Evolutionary conservation across 2,329 filamentous ascomycete species (phyloP).

Genomic region (Canariomyces notabilis): DNA sequence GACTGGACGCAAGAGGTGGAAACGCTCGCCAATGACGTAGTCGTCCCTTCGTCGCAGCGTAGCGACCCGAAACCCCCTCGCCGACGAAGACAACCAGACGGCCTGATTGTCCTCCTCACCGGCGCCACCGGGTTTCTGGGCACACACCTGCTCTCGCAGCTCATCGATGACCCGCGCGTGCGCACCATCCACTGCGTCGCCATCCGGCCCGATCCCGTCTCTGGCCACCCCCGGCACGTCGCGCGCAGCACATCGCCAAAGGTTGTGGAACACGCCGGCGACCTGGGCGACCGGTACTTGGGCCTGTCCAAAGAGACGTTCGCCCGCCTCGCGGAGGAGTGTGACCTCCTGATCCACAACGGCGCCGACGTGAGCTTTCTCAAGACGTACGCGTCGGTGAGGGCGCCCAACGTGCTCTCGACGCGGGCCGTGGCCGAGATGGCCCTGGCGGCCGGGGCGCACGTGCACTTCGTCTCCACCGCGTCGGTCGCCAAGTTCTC

Average conservation of each 20-base stretch:
- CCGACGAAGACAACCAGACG: neutral
- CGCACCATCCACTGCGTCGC: slow-evolving; percentile 40
- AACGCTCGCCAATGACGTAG: neutral
- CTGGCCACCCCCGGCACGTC: too few species aligned
- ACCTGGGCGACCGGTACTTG: slow-evolving; percentile 26
- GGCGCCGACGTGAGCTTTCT: slow-evolving; percentile 38
- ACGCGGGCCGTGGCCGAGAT: slow-evolving; percentile 32
- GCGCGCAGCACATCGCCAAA: slow-evolving; percentile 6
- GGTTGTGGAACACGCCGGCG: slow-evolving; percentile 20
- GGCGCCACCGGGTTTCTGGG: slow-evolving; percentile 40
- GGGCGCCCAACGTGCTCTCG: slow-evolving; percentile 31
- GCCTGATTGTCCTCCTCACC: slow-evolving; percentile 31
- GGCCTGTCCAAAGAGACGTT: slow-evolving; percentile 18
- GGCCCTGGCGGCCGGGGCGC: slow-evolving; percentile 16
- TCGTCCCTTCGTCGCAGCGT: neutral
- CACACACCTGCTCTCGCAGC: slow-evolving; percentile 32
- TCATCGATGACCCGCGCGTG: slow-evolving; percentile 32
- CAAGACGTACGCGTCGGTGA: slow-evolving; percentile 33
- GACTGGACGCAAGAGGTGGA: neutral
- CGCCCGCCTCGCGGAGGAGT: slow-evolving; percentile 1
- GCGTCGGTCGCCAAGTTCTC: slow-evolving; percentile 21
- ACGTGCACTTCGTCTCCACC: slow-evolving; percentile 29
- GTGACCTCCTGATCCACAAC: slow-evolving; percentile 38
- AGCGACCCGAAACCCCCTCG: neutral
- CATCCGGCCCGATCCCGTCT: slow-evolving; percentile 22